Evolutionary conservation across 106 monocot species (phyloP), one percentile per base, ranked within the genome.

Genomic region (Phalaenopsis equestris): DNA sequence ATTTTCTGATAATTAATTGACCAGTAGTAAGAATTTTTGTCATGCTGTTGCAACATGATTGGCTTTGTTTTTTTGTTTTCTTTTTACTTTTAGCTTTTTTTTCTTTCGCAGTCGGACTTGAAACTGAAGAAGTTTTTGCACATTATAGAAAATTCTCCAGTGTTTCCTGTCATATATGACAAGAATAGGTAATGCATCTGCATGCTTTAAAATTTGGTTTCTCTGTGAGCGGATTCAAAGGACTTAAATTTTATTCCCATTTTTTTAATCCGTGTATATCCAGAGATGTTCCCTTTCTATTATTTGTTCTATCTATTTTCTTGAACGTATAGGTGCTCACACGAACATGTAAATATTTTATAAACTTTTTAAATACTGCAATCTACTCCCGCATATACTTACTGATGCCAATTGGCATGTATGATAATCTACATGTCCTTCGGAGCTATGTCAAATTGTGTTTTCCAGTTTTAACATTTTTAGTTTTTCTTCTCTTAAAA

Each of bases 101-200:
- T 52, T 57, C 46, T 81, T 72, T 88, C 47, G 77, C 85, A 99
- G 98, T 90, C 92, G 18, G 98, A 99, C 84, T 64, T 84, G 79
- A 95, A 94, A 80, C 75, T 99, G 79, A 99, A 99, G 92, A 95
- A 91, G 65, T 99, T 93, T 83, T 88, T 99, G 86, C 94, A 89
- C 76, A 95, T 94, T 84, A 92, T 99, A 67, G 94, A 99, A 85
- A 79, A 91, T 46, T 99, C 94, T 42, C 87, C 90, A 72, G 94
- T 99, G 1, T 99, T 89, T 79, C 98, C 98, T 87, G 98, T 99
- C n/a, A 92, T 99, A 64, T 94, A 88, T 87, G 94, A 99, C 77
- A 86, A 67, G 48, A 91, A 91, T 65, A 99, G 94, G 98, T 99
- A 84, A 81, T 38, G 12, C 42, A 42, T 75, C 56, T 39, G 0